Evolutionary conservation across 768 basidiomycete species (phyloP).

Genomic region (Artomyces pyxidatus): DNA sequence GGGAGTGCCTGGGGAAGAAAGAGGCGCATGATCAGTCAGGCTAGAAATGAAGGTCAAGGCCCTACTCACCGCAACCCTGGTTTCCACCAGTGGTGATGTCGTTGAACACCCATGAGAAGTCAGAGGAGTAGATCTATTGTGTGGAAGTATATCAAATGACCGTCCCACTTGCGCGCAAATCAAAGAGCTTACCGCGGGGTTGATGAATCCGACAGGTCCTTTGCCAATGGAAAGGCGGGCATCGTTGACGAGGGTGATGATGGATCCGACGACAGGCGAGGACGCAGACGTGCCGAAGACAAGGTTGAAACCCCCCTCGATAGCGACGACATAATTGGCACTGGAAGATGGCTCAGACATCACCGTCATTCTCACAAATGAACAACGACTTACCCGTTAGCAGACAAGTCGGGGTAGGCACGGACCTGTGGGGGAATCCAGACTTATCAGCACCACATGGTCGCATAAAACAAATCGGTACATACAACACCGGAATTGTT

Average conservation of each 20-base stretch:
- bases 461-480: too few relatives aligned
- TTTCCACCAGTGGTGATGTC: slow-evolving; percentile 20
- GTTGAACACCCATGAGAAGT: slow-evolving; percentile 19
- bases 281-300: slow-evolving; percentile 30
- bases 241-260: slow-evolving; percentile 31
- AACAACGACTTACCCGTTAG: slow-evolving; percentile 24
- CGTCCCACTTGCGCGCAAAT: background rate
- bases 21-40: background rate
- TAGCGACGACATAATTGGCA: slow-evolving; percentile 25
- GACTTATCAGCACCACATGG: too few relatives aligned
- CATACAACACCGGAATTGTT: too few relatives aligned
- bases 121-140: slow-evolving; percentile 15
- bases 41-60: background rate
- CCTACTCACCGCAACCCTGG: slow-evolving; percentile 14
- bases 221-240: slow-evolving; percentile 28
- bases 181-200: slow-evolving; percentile 48
- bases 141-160: too few relatives aligned
- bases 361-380: background rate
- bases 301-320: slow-evolving; percentile 22
- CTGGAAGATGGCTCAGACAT: slow-evolving; percentile 6
- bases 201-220: slow-evolving; percentile 36
- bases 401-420: slow-evolving; percentile 26
- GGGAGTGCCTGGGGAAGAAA: slow-evolving; percentile 9
- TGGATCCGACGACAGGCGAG: slow-evolving; percentile 25
- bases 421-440: slow-evolving; percentile 19